Percentiles rank a stretch among this genome's conserved stretches.
These are phyloP conservation scores for Penicillium maclennaniae DNA, from an alignment of 495 filamentous ascomycete genomes.

Conservation along the genomic window DNA sequence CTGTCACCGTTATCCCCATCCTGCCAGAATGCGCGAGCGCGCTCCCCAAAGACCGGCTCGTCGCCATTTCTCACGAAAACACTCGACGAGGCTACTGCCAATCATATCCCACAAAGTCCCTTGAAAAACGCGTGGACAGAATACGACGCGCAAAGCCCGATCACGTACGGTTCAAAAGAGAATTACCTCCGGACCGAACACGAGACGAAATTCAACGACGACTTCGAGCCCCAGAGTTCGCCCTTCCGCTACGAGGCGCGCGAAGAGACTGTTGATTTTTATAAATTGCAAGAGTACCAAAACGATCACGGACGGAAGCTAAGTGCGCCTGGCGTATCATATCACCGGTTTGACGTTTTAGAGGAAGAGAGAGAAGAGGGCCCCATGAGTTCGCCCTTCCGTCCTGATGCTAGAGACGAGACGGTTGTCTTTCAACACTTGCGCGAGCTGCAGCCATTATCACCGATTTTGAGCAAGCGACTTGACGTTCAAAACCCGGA, in stretches of 20 bases:
- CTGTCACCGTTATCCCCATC: slow-evolving; percentile 44
- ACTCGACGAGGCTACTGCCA: slow-evolving; percentile 25
- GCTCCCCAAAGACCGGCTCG: slow-evolving; percentile 28
- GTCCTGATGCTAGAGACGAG: not conserved
- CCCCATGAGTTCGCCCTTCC: slow-evolving; percentile 39
- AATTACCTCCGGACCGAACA: slow-evolving; percentile 10
- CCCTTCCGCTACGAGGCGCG: slow-evolving; percentile 36
- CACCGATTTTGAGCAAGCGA: slow-evolving; percentile 16
- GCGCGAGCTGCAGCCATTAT: slow-evolving; percentile 19
- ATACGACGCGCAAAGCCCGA: slow-evolving; percentile 7
- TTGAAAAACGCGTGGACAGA: slow-evolving; percentile 26
- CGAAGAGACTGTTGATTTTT: slow-evolving; percentile 40
- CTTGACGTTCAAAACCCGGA: slow-evolving; percentile 13
- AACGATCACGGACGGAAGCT: not conserved
- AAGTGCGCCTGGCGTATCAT: not conserved
- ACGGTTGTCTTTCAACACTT: slow-evolving; percentile 16
- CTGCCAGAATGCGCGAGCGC: slow-evolving; percentile 39
- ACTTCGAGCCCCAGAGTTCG: slow-evolving; percentile 29
- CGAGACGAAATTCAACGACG: slow-evolving; percentile 17
- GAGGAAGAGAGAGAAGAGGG: slow-evolving; percentile 17
- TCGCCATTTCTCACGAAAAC: slow-evolving; percentile 28
- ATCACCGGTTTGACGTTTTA: not conserved
- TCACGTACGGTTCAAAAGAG: slow-evolving; percentile 12
- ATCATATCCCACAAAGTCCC: slow-evolving; percentile 35
- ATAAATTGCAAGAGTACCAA: slow-evolving; percentile 22